Percentiles rank a stretch among this genome's conserved stretches.
These are phyloP conservation scores for Camellia lanceoleosa DNA, from an alignment of 148 eudicot species.

Conservation along the genomic window DNA sequence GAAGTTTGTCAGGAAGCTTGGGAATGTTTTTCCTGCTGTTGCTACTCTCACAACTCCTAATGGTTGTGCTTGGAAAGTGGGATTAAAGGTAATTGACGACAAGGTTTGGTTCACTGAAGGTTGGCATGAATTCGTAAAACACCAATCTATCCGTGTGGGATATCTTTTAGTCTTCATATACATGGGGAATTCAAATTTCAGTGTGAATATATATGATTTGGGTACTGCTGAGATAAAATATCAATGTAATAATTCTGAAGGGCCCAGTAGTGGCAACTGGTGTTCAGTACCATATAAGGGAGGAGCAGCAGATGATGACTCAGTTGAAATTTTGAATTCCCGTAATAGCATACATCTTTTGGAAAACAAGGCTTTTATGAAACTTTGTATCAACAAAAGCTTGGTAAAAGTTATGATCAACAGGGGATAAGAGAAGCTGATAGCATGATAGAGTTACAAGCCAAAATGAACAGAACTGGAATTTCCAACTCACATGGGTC, in stretches of 20 bases:
- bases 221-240: constrained; percentile 40
- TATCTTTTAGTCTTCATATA: constrained; percentile 43
- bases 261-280: constrained; percentile 5
- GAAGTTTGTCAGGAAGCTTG: constrained; percentile 14
- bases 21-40: constrained; percentile 25
- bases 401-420: constrained; percentile 9
- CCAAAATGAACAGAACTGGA: not conserved
- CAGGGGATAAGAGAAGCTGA: constrained; percentile 1
- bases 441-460: not conserved
- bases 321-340: not conserved
- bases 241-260: constrained; percentile 9
- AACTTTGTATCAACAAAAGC: not conserved
- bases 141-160: constrained; percentile 31
- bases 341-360: not conserved
- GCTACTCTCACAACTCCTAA: constrained; percentile 35
- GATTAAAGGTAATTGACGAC: constrained; percentile 24
- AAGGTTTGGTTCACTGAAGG: constrained; percentile 41
- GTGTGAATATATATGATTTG: constrained; percentile 37
- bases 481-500: not conserved
- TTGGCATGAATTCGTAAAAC: constrained; percentile 38
- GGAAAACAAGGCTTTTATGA: constrained; percentile 3
- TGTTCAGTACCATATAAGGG: constrained; percentile 9
- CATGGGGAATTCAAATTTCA: constrained; percentile 36
- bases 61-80: constrained; percentile 37
- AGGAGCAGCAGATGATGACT: constrained; percentile 15